Evolutionary conservation across 306 rosid species (phyloP).

Genomic region (Gillenia trifoliata): DNA sequence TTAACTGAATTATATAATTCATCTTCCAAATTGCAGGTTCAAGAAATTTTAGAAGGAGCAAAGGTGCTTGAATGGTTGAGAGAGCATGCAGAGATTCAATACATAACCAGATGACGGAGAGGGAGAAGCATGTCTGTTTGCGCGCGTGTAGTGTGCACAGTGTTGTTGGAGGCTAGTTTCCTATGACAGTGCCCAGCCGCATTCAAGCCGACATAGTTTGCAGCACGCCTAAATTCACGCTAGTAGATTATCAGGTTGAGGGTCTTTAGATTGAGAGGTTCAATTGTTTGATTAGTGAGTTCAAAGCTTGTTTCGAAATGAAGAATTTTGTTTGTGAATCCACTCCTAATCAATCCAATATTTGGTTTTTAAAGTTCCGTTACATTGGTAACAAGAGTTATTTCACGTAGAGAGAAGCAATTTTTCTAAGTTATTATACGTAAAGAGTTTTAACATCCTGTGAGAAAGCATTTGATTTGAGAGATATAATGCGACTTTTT

Average conservation of each 20-base stretch:
- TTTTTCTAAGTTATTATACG: no score
- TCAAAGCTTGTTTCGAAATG: neutral
- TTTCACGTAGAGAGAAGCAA: no score
- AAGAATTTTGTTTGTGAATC: no score
- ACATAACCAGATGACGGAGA: slow-evolving; percentile 43
- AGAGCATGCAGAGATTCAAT: slow-evolving; percentile 73
- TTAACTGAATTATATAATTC: neutral
- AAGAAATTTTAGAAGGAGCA: slow-evolving; percentile 95
- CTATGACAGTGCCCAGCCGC: neutral
- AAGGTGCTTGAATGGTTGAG: slow-evolving; percentile 97
- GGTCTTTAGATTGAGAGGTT: neutral
- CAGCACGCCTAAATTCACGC: neutral
- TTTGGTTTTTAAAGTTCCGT: neutral
- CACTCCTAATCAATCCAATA: neutral
- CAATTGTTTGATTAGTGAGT: neutral
- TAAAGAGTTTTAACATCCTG: no score
- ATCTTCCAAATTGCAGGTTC: slow-evolving; percentile 52
- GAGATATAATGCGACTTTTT: no score
- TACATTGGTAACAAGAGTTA: no score
- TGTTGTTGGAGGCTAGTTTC: neutral
- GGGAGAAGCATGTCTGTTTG: neutral
- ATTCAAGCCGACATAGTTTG: neutral
- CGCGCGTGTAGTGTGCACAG: no score
- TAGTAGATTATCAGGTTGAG: neutral
- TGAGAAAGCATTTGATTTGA: no score